Evolutionary conservation across 345 rosid genomes (phyloP).

Genomic region (Heritiera littoralis): DNA sequence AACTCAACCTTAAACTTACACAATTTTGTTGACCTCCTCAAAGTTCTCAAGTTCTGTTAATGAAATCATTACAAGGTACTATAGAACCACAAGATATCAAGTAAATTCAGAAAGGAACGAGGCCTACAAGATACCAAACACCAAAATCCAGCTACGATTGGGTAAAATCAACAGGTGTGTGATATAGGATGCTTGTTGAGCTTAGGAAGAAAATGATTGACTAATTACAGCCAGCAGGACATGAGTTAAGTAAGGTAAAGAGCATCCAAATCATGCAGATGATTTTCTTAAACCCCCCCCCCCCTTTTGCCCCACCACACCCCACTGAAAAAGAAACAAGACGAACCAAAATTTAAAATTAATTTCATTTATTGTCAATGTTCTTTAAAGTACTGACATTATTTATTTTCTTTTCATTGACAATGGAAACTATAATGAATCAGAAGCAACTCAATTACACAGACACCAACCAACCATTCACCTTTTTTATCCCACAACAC

Average conservation of each 20-base stretch:
- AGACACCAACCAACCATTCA: background rate
- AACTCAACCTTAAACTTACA: background rate
- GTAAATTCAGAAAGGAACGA: background rate
- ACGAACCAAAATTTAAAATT: background rate
- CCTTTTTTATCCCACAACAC: background rate
- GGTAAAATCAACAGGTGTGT: background rate
- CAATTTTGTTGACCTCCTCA: background rate
- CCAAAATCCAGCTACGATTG: background rate
- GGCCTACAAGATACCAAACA: background rate
- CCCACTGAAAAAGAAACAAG: background rate
- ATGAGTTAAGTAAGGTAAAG: background rate
- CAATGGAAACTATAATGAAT: background rate
- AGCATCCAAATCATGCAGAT: background rate
- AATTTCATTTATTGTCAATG: background rate
- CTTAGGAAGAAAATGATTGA: slow-evolving; percentile 3
- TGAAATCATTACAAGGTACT: background rate
- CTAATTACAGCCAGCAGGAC: background rate
- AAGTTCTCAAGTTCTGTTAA: slow-evolving; percentile 7
- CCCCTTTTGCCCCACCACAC: no score
- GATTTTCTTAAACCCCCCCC: background rate
- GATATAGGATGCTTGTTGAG: background rate
- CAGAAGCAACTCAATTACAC: background rate
- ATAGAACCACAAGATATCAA: background rate
- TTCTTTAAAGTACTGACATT: background rate
- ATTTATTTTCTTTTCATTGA: background rate